These are phyloP conservation scores for Dissophora ornata DNA, from an alignment of 192 early-diverging fungal species.

Conservation along the genomic window DNA sequence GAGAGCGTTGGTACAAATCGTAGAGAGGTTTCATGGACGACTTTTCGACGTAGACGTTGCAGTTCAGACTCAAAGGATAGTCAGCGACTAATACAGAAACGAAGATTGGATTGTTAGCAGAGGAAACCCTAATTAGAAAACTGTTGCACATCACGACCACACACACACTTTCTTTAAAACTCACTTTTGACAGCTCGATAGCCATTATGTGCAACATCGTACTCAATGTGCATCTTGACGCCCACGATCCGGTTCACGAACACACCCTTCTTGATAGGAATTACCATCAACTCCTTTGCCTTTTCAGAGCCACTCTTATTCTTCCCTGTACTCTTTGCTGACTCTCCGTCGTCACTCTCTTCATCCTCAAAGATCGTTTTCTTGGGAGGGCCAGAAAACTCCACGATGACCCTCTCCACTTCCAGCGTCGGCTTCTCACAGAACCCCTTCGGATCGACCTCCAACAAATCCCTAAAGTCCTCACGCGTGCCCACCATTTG, in stretches of 20 bases:
- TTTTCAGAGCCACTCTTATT: neutral
- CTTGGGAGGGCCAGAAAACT: slow-evolving; percentile 36
- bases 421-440: slow-evolving; percentile 56
- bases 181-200: slow-evolving; percentile 48
- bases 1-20: slow-evolving; percentile 42
- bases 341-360: neutral
- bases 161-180: neutral
- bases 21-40: slow-evolving; percentile 43
- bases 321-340: neutral
- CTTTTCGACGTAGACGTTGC: slow-evolving; percentile 34
- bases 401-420: slow-evolving; percentile 44
- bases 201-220: slow-evolving; percentile 35
- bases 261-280: slow-evolving; percentile 44
- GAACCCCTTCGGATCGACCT: slow-evolving; percentile 54
- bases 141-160: too few relatives aligned
- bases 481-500: slow-evolving; percentile 56
- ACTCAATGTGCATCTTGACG: slow-evolving; percentile 47
- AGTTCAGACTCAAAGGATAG: slow-evolving; percentile 29
- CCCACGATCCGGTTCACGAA: slow-evolving; percentile 39
- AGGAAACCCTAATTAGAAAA: too few relatives aligned
- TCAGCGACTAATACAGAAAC: slow-evolving; percentile 25
- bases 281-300: slow-evolving; percentile 35
- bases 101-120: neutral
- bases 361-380: slow-evolving; percentile 35
- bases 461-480: slow-evolving; percentile 12